Base-by-base conservation (phyloP, 345 rosid genomes). In the Cardiospermum halicacabum region DNA sequence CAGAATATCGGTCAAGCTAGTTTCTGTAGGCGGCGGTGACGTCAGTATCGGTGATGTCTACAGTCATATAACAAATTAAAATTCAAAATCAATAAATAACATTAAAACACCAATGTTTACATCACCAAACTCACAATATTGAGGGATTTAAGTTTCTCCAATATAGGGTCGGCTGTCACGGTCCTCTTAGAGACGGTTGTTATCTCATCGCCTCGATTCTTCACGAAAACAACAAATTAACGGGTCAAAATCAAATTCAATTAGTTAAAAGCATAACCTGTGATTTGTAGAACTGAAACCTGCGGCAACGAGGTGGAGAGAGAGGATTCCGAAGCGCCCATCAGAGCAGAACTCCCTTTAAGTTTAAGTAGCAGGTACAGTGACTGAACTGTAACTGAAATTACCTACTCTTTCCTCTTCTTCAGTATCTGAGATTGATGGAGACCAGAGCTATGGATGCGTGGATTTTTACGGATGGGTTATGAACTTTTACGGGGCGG, bases 1-100 rank as follows among this genome's bases (percentile, higher is more conserved):
- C 68, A 91, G 81, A 76, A 94, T 94, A 68, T 94, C 99, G 54
- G 96, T 88, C 86, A 94, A 80, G 89, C 96, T 94, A 69, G 84
- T 76, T 67, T 89, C 96, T 45, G 78, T 56, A n/a, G 84, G 94
- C 13, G 82, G 97, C 57, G 78, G 78, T 1, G 87, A 72, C 65
- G 85, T 85, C 70, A 94, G 60, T 65, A 94, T 85, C 39, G 97
- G 99, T 51, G 74, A 72, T 51, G 92, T 72, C 99, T 94, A 75
- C 65, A 71, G 55, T 62, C 31, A 34, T 28, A 53, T 31, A 21
- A 12, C 43, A 32, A 22, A 24, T 42, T 56, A 9, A 8, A 51
- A 62, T 18, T 39, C 26, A 47, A 16, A 18, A 2, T 9, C 61
- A 25, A 30, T 2, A 7, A 24, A 21, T 11, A 53, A 54, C 0